Base-by-base conservation (phyloP, 1,284 basidiomycete species). In the Malassezia vespertilionis region DNA sequence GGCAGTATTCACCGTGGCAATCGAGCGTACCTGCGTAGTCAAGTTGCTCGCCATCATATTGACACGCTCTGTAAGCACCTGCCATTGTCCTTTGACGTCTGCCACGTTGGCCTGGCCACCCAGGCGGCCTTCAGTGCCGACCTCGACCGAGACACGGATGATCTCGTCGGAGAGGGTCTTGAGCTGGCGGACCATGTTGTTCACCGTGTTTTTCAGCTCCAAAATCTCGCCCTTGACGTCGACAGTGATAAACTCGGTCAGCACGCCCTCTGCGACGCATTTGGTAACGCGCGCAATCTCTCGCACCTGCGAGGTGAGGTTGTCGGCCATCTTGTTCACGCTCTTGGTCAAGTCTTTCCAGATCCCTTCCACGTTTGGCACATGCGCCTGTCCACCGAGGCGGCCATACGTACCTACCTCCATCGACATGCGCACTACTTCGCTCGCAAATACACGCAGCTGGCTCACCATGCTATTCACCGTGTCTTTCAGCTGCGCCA, bases 211-310 rank as follows among this genome's bases (percentile, higher is more conserved):
- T 67, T 78, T 96, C 71, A 96, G 75, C 58, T 95, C 89, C 7
- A 93, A 76, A 78, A 97, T 95, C 75, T 96, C 91, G 52, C 91
- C 90, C 70, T 90, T 86, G 20, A 91, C 90, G 65, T 95, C 89
- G 55, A 95, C 89, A 55, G 87, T 82, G 72, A 96, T 87, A 33
- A 82, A 82, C 72, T 88, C 84, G 57, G 77, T 80, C 40, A 96
- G 75, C 65, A 96, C 87, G 44, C 93, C 93, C 53, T 83, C 77
- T 1, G 93, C 91, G 56, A 97, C 91, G 33, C 69, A 71, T 34
- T 71, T 71, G 22, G 69, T 71, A 15, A 71, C 69, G n/a, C 69
- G 66, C 0, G 69, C 69, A 32, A 71, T 71, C 46, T 71, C 69
- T 44, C 69, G 59, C 27, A 71, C 69, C 44, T 63, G 58, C 24